phyloP scores from a whole-genome alignment of 2,329 filamentous ascomycete genomes.

The Stenocarpella maydis region DNA sequence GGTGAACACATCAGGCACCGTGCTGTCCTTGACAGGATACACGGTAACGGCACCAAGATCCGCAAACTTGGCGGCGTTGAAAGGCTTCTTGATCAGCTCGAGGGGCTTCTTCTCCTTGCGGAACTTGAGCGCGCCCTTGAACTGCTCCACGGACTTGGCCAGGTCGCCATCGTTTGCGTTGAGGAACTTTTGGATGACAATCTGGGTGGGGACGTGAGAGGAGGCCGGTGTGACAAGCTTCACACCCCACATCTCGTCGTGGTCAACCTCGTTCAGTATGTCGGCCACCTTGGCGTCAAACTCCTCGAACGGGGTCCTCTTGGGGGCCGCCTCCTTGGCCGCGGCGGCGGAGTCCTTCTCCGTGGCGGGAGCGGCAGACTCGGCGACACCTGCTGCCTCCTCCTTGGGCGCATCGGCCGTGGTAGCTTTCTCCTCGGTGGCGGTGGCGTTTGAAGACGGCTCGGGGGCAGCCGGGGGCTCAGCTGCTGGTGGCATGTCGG shows the following conservation, averaged over 20 bases:
- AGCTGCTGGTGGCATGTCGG: background rate
- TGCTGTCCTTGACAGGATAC: slow-evolving; percentile 60
- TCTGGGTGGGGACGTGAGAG: slow-evolving; percentile 74
- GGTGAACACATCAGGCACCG: slow-evolving; percentile 69
- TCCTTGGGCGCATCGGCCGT: background rate
- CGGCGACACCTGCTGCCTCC: background rate
- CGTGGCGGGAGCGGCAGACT: background rate
- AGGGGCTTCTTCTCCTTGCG: slow-evolving; percentile 78
- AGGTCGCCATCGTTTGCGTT: slow-evolving; percentile 86
- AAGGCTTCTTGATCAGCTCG: slow-evolving; percentile 70
- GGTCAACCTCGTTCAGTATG: slow-evolving; percentile 63
- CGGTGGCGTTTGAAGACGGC: slow-evolving; percentile 6
- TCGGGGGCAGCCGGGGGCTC: background rate
- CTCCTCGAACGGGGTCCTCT: slow-evolving; percentile 54
- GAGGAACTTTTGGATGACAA: slow-evolving; percentile 92
- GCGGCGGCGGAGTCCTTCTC: slow-evolving; percentile 6
- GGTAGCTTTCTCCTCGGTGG: slow-evolving; percentile 6
- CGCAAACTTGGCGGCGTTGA: slow-evolving; percentile 74
- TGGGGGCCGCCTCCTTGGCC: background rate
- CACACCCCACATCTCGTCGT: slow-evolving; percentile 90
- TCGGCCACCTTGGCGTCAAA: slow-evolving; percentile 66
- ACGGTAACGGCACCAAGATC: slow-evolving; percentile 82
- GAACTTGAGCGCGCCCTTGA: slow-evolving; percentile 83
- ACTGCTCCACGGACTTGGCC: slow-evolving; percentile 77
- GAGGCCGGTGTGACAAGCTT: slow-evolving; percentile 60